Evolutionary conservation across 202 grass and related monocot species (phyloP), one percentile per base, ranked within the genome.

Genomic region (Zoysia matrella): DNA sequence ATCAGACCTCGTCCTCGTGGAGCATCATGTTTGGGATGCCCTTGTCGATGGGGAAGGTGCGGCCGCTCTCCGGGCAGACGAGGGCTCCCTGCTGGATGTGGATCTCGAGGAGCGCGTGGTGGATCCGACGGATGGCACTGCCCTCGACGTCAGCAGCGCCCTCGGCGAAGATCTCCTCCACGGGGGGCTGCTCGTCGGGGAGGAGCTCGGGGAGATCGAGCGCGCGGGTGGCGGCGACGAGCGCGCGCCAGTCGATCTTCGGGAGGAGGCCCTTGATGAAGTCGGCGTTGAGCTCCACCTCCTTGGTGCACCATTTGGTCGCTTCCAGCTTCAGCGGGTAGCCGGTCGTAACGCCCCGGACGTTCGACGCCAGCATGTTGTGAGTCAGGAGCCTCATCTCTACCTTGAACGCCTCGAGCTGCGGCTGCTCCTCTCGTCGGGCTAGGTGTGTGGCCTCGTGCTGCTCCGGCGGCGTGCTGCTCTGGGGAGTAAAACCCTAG

Each of bases 21-120:
- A 98, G 96, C 63, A 99, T 88, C 96, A 99, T 99, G 89, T 95
- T 99, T 69, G 96, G 93, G 73, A 99, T 88, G 74, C 92, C 96
- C 91, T 92, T 99, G 63, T 84, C 82, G 88, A 99, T 93, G 61
- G 96, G 93, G 82, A 99, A 99, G 73, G 71, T 69, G 80, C 96
- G 91, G 48, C 78, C 87, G 49, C 86, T 90, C 3, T 98, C 95
- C 65, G 92, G 92, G 91, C 92, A 99, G 76, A 95, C 77, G 54
- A 99, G 96, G 61, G 89, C 58, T 4, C 96, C 93, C 92, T 99
- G 89, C 30, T 95, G 83, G 48, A 99, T 78, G 71, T 99, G 91
- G 67, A 99, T 73, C 87, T 99, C 91, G 52, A 99, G 91, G 40
- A 99, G 92, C 51, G 96, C 91, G 74, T 87, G 96, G 90, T 95